These are phyloP conservation scores for Penicillium sp. DNA, from an alignment of 2,329 filamentous ascomycete genomes.

Conservation along the genomic window DNA sequence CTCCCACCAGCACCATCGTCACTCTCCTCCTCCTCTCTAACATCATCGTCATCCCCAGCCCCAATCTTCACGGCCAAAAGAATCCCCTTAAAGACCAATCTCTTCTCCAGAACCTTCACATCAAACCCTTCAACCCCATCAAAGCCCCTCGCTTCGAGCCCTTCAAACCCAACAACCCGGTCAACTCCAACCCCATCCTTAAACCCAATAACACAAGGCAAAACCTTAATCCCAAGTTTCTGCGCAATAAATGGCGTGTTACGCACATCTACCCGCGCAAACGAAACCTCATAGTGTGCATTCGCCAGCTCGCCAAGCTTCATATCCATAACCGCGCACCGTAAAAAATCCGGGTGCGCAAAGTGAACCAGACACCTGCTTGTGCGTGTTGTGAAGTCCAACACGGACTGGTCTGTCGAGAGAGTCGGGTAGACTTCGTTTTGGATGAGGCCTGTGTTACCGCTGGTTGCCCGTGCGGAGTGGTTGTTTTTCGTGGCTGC, in stretches of 20 bases:
- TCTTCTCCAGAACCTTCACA: conserved; percentile 36
- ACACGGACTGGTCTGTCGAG: conserved; percentile 47
- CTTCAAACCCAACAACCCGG: conserved; percentile 42
- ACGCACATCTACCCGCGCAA: conserved; percentile 40
- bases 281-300: conserved; percentile 36
- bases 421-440: conserved; percentile 33
- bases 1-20: conserved; percentile 16
- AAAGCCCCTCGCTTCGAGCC: conserved; percentile 31
- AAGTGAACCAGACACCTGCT: conserved; percentile 55
- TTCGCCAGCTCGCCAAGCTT: conserved; percentile 44
- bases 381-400: conserved; percentile 53
- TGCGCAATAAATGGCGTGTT: conserved; percentile 42
- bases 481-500: conserved; percentile 40
- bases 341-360: conserved; percentile 55
- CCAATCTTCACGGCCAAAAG: conserved; percentile 30
- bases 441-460: conserved; percentile 20
- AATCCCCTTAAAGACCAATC: conserved; percentile 34
- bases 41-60: conserved; percentile 16
- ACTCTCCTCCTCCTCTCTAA: conserved; percentile 22
- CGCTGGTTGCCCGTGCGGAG: conserved; percentile 26
- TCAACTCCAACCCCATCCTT: conserved; percentile 40
- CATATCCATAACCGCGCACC: conserved; percentile 54
- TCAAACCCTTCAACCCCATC: conserved; percentile 36
- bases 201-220: conserved; percentile 45
- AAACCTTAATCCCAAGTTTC: conserved; percentile 39